Base-by-base conservation (phyloP, 2,329 filamentous ascomycete species). In the Monilinia polystroma region DNA sequence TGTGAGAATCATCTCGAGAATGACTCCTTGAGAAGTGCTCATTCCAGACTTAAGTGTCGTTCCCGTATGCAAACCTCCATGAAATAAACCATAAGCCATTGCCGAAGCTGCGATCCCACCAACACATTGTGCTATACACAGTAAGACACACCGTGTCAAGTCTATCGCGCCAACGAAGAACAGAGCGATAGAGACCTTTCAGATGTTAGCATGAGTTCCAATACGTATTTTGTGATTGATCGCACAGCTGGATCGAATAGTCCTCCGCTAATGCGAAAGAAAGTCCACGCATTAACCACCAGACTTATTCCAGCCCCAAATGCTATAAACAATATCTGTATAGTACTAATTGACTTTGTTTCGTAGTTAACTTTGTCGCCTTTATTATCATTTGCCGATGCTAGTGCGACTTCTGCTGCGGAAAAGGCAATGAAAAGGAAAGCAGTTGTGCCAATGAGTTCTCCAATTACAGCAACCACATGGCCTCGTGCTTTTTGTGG, bases 221-320 rank as follows among this genome's bases (percentile, higher is more conserved):
- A 16, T 20, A 14, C 20, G 35, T 26, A 51, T 16, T 11, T 23
- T 26, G 2, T 1, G 29, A 51, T 62, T 18, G 4, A 0, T 51
- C 77, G 59, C 77, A 82, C 80, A 53, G 77, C 78, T 2, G 82
- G 82, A 67, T 84, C 84, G 72, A 84, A 84, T 20, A 83, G 73
- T 3, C 81, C 81, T 32, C 82, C 82, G 3, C 80, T 81, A 41
- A 84, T 78, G 20, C 82, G 78, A 71, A 81, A 84, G 72, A 85
- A 85, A 1, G 82, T 79, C 82, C 83, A 84, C 4, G 80, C 81
- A 69, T 83, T 84, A 64, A 82, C 81, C 2, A 79, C 79, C 64
- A 83, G 73, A 29, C 38, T 67, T 52, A 66, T 72, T 14, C 73
- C 74, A 57, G 71, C 72, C 0, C 67, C 66, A 41, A 72, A 60